Base-by-base conservation (phyloP, 2,329 filamentous ascomycete genomes). In the Stagonosporopsis vannaccii region DNA sequence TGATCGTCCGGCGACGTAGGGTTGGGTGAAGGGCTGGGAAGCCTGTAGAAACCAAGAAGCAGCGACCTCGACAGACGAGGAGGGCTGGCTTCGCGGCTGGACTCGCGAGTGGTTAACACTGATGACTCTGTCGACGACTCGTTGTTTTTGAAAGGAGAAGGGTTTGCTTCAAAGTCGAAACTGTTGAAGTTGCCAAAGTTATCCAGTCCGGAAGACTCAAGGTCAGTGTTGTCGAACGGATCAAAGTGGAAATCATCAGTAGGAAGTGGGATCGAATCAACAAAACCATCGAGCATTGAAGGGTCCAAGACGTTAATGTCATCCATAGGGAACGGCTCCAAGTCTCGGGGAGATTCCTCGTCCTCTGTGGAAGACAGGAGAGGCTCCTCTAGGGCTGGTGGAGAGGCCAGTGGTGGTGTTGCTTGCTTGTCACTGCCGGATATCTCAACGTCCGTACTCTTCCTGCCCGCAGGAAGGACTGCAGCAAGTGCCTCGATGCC, bases 1-100 rank as follows among this genome's bases (percentile, higher is more conserved):
- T 81, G 75, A 42, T 84, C 81, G 53, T 72, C 69, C n/a, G 65
- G 58, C 23, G 82, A 62, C 26, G 69, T 66, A 53, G 65, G 32
- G 56, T 72, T 54, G 37, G 75, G 65, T 55, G 76, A 63, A 48
- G 75, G 64, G 54, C 66, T 64, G 51, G 74, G 69, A 47, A 75
- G 61, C 42, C 74, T 71, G 51, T 76, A 76, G 56, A 71, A 75
- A 50, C 71, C 69, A 43, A 74, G 32, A 69, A 76, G 75, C n/a
- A 80, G 70, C 13, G 77, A 77, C 19, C 73, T 65, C 30, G 68
- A 75, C 30, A 72, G 63, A 30, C 70, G 67, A n/a, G 72, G 66
- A 17, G 53, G 47, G 54, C 69, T 74, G 36, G 59, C 59, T 44
- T 68, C 66, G 28, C 56, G 62, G 43, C 40, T 58, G 17, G 60